These are phyloP conservation scores for Ophiostoma ulmi DNA, from an alignment of 2,329 filamentous ascomycete species.

Conservation along the genomic window DNA sequence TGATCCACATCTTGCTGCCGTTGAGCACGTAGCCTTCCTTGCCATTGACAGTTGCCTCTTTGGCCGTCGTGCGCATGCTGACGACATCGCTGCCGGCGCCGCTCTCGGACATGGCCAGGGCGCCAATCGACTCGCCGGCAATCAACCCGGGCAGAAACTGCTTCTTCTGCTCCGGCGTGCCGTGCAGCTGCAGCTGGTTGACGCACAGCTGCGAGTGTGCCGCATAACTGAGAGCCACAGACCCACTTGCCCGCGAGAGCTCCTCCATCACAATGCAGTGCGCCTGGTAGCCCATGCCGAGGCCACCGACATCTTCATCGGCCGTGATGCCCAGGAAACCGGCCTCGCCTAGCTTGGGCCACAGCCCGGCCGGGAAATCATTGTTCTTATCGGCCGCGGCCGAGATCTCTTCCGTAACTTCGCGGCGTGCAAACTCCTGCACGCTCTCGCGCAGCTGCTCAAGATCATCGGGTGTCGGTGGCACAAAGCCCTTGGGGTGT, in stretches of 20 bases:
- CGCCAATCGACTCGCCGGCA: slow-evolving; percentile 74
- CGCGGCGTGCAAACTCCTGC: slow-evolving; percentile 81
- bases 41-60: slow-evolving; percentile 74
- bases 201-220: slow-evolving; percentile 95
- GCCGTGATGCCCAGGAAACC: slow-evolving; percentile 90
- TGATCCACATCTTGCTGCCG: slow-evolving; percentile 99
- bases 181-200: slow-evolving; percentile 93
- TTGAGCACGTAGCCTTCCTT: slow-evolving; percentile 67
- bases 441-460: slow-evolving; percentile 76
- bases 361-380: slow-evolving; percentile 85
- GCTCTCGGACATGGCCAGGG: slow-evolving; percentile 91
- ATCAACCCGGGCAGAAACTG: slow-evolving; percentile 77
- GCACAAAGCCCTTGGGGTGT: slow-evolving; percentile 58
- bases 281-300: slow-evolving; percentile 92
- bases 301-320: slow-evolving; percentile 82
- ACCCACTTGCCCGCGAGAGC: slow-evolving; percentile 76
- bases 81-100: slow-evolving; percentile 90
- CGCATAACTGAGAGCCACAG: slow-evolving; percentile 85
- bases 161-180: slow-evolving; percentile 69
- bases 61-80: slow-evolving; percentile 84
- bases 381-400: slow-evolving; percentile 78
- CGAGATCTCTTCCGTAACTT: slow-evolving; percentile 80
- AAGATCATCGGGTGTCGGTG: slow-evolving; percentile 68
- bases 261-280: slow-evolving; percentile 96
- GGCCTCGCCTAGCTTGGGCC: slow-evolving; percentile 86